phyloP scores from a whole-genome alignment of 768 basidiomycete species.

The Ramaria sp. region DNA sequence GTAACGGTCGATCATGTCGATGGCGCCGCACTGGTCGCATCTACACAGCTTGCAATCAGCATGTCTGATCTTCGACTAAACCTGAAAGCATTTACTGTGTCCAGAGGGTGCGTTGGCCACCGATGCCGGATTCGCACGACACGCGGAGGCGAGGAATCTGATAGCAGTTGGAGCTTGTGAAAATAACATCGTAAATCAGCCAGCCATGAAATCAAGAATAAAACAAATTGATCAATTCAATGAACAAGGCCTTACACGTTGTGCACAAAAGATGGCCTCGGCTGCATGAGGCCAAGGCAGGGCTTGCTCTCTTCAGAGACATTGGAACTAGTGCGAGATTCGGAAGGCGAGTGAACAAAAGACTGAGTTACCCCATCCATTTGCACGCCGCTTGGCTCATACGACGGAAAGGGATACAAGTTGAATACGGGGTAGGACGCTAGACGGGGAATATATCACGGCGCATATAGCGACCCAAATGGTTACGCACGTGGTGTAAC shows the following conservation, averaged over 20 bases:
- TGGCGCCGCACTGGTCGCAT: slow-evolving; percentile 82
- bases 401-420: slow-evolving; percentile 45
- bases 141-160: slow-evolving; percentile 79
- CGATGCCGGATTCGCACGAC: slow-evolving; percentile 59
- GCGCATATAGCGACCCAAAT: slow-evolving; percentile 21
- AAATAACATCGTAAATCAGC: slow-evolving; percentile 1
- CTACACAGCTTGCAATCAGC: not conserved
- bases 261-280: slow-evolving; percentile 45
- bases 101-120: slow-evolving; percentile 77
- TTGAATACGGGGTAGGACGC: slow-evolving; percentile 54
- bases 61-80: not conserved
- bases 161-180: slow-evolving; percentile 48
- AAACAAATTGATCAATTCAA: not conserved
- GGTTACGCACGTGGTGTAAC: slow-evolving; percentile 35
- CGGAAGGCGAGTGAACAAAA: slow-evolving; percentile 25
- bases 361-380: slow-evolving; percentile 28
- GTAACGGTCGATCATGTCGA: slow-evolving; percentile 72
- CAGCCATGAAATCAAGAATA: not conserved
- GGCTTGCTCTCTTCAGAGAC: slow-evolving; percentile 27
- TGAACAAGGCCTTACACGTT: slow-evolving; percentile 47
- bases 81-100: slow-evolving; percentile 30
- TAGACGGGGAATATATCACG: slow-evolving; percentile 12
- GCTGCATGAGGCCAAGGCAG: slow-evolving; percentile 56
- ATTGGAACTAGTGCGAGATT: slow-evolving; percentile 23
- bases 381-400: slow-evolving; percentile 37